phyloP scores from a whole-genome alignment of 1,139 yeast genomes.

The Saccharomyces hybrid region DNA sequence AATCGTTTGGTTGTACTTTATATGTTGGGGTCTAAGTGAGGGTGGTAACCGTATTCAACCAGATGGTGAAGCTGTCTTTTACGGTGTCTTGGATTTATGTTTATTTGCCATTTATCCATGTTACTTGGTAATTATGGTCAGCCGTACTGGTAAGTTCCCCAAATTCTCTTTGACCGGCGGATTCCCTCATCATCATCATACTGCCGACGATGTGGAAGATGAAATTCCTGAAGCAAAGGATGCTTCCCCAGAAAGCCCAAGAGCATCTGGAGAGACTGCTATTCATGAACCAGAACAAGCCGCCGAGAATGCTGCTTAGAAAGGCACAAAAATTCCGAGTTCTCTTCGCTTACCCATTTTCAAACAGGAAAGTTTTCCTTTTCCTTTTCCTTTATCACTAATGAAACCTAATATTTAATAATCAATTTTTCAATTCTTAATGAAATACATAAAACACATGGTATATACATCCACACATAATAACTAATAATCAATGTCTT shows the following conservation, averaged over 20 bases:
- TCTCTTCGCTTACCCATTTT: neutral
- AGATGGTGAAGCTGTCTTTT: constrained; percentile 60
- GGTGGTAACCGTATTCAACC: constrained; percentile 64
- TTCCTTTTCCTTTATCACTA: neutral
- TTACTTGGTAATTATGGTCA: constrained; percentile 13
- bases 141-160: constrained; percentile 13
- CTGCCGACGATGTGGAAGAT: constrained; percentile 13
- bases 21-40: constrained; percentile 57
- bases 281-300: constrained; percentile 31
- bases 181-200: constrained; percentile 31
- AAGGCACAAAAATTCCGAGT: neutral
- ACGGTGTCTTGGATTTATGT: constrained; percentile 52
- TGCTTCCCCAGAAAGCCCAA: neutral
- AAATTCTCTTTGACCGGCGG: constrained; percentile 12
- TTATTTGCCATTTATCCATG: constrained; percentile 41
- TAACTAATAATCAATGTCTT: neutral
- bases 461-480: neutral
- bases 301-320: constrained; percentile 2
- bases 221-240: neutral
- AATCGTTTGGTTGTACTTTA: constrained; percentile 43
- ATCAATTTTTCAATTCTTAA: neutral
- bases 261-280: constrained; percentile 2
- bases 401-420: neutral
- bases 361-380: neutral
- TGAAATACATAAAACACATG: neutral